phyloP scores from a whole-genome alignment of 2,329 filamentous ascomycete species.

The Verticillium nonalfalfae region DNA sequence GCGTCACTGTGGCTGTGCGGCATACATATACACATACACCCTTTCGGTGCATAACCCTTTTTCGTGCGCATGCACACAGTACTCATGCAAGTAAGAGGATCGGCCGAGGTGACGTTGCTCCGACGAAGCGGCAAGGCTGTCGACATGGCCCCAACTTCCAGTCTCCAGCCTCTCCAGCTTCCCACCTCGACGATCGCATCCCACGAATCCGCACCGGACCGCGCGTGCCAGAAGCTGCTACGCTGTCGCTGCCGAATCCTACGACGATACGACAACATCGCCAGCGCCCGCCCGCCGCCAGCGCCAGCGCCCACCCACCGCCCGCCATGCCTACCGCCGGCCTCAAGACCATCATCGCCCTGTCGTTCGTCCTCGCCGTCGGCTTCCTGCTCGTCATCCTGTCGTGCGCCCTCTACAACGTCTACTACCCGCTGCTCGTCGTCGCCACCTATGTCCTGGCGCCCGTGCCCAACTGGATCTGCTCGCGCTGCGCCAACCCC shows the following conservation, averaged over 20 bases:
- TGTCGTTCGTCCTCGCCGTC: constrained; percentile 97
- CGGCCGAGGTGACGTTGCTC: not conserved
- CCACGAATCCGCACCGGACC: not conserved
- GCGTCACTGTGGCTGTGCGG: no score
- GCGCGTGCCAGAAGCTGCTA: not conserved
- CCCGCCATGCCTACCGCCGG: constrained; percentile 68
- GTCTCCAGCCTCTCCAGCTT: not conserved
- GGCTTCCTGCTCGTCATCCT: constrained; percentile 99
- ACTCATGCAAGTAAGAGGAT: not conserved
- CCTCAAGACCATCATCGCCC: constrained; percentile 97
- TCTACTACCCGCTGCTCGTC: constrained; percentile 91
- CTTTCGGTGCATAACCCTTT: no score
- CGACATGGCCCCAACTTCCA: not conserved
- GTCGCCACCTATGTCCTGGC: constrained; percentile 93
- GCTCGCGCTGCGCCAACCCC: constrained; percentile 76
- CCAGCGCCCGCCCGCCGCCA: not conserved
- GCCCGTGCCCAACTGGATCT: constrained; percentile 95
- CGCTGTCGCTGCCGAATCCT: not conserved
- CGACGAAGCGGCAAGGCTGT: no score
- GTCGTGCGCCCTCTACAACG: constrained; percentile 89
- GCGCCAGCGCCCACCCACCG: constrained; percentile 2
- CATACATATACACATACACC: no score
- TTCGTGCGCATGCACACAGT: no score
- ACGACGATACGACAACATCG: not conserved
- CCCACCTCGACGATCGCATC: not conserved